These are phyloP conservation scores for Neofusicoccum parvum DNA, from an alignment of 2,329 filamentous ascomycete genomes.

Conservation along the genomic window DNA sequence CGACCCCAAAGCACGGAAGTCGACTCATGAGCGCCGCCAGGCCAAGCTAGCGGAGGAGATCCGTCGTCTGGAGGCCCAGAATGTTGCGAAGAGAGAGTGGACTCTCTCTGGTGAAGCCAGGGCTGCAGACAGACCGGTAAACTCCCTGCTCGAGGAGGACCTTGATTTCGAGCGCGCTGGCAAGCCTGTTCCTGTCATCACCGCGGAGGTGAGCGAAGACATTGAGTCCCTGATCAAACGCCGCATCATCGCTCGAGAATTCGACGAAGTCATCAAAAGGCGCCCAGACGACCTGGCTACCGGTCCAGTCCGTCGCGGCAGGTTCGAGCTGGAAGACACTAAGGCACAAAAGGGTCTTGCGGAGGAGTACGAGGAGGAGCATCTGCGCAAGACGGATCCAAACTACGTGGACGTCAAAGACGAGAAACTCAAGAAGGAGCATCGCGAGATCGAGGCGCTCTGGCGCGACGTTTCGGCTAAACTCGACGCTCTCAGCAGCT, in stretches of 20 bases:
- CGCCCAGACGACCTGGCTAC: slow-evolving; percentile 72
- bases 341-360: slow-evolving; percentile 87
- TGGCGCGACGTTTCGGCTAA: slow-evolving; percentile 81
- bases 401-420: slow-evolving; percentile 79
- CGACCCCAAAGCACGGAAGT: slow-evolving; percentile 73
- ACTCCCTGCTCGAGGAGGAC: slow-evolving; percentile 92
- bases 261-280: slow-evolving; percentile 85
- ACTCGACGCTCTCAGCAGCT: slow-evolving; percentile 86
- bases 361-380: slow-evolving; percentile 92
- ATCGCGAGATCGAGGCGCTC: slow-evolving; percentile 77
- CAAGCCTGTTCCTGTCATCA: slow-evolving; percentile 93
- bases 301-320: slow-evolving; percentile 67
- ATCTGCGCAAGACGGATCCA: slow-evolving; percentile 76
- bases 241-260: slow-evolving; percentile 84
- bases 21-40: slow-evolving; percentile 83
- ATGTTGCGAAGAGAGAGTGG: slow-evolving; percentile 90
- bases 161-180: slow-evolving; percentile 94
- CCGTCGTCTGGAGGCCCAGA: slow-evolving; percentile 82
- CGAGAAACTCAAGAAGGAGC: slow-evolving; percentile 79
- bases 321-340: slow-evolving; percentile 80
- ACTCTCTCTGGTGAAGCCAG: slow-evolving; percentile 84
- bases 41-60: slow-evolving; percentile 89
- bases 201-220: slow-evolving; percentile 83
- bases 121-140: slow-evolving; percentile 78
- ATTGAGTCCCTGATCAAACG: slow-evolving; percentile 95